A percentile compares a stretch with the other conserved stretches of the same genome.
Conservation (phyloP, 1,139 yeast species). For the Arxiozyma slooffiae region DNA sequence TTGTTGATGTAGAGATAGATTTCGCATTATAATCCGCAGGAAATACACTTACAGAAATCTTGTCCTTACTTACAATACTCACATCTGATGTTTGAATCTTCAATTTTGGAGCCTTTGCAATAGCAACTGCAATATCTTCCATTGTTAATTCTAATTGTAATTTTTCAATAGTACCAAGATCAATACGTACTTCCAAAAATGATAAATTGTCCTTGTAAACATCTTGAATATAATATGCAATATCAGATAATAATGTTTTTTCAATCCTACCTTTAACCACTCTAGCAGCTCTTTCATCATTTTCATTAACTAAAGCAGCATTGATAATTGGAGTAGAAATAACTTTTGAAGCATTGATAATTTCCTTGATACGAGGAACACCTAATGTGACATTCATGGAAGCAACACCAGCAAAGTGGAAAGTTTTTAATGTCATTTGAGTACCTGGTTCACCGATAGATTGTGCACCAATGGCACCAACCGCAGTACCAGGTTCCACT, state of each 20-base stretch:
- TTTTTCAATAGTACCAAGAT: conserved; percentile 74
- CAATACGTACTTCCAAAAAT: conserved; percentile 71
- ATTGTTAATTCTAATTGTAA: conserved; percentile 80
- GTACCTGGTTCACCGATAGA: conserved; percentile 99
- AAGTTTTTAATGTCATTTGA: conserved; percentile 96
- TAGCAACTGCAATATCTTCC: conserved; percentile 79
- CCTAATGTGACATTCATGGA: conserved; percentile 98
- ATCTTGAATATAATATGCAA: conserved; percentile 84
- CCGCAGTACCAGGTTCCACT: conserved; percentile 99
- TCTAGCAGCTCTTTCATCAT: conserved; percentile 95
- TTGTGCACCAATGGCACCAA: conserved; percentile 98
- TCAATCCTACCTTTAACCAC: conserved; percentile 97
- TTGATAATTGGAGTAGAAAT: conserved; percentile 96
- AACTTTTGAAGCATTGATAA: conserved; percentile 89
- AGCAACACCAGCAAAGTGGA: conserved; percentile 99
- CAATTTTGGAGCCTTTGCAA: conserved; percentile 76
- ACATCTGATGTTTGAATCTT: conserved; percentile 72
- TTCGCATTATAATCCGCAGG: conserved; percentile 40
- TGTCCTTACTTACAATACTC: conserved; percentile 54
- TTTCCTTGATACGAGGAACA: conserved; percentile 98
- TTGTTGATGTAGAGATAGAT: conserved; percentile 33
- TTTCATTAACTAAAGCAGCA: conserved; percentile 84
- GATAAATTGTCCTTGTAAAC: conserved; percentile 79
- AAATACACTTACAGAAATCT: conserved; percentile 67
- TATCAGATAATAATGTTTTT: conserved; percentile 78